A percentile compares a stretch with the other conserved stretches of the same genome.
These are phyloP conservation scores for Trametes sp. DNA, from an alignment of 1,284 basidiomycete species.

Conservation along the genomic window DNA sequence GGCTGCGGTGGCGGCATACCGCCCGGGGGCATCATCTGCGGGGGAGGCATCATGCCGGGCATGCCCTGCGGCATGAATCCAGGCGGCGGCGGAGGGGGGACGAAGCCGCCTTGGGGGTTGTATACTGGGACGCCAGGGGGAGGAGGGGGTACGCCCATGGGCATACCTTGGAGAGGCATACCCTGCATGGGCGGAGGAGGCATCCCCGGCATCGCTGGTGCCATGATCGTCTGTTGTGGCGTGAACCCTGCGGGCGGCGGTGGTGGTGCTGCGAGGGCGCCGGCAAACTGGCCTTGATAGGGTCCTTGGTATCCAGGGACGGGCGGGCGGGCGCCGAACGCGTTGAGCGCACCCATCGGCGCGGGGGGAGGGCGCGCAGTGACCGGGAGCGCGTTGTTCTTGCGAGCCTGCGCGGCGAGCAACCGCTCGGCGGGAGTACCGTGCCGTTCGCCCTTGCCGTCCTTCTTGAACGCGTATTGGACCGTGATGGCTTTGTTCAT, in stretches of 20 bases:
- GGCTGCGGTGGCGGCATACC: slow-evolving; percentile 28
- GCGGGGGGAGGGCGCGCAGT: slow-evolving; percentile 73
- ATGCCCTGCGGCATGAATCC: slow-evolving; percentile 57
- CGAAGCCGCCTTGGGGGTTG: slow-evolving; percentile 51
- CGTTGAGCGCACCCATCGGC: slow-evolving; percentile 51
- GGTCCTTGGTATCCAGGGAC: slow-evolving; percentile 72
- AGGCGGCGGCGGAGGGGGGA: slow-evolving; percentile 67
- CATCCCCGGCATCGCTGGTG: slow-evolving; percentile 49
- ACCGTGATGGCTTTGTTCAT: slow-evolving; percentile 98
- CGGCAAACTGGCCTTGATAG: slow-evolving; percentile 90
- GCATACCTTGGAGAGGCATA: slow-evolving; percentile 48
- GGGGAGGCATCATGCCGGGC: slow-evolving; percentile 40
- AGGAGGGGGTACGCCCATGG: slow-evolving; percentile 31
- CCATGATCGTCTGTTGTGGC: slow-evolving; percentile 70
- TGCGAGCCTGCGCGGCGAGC: slow-evolving; percentile 93
- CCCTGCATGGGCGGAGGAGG: slow-evolving; percentile 47
- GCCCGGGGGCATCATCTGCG: slow-evolving; percentile 41
- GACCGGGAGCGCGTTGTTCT: slow-evolving; percentile 89
- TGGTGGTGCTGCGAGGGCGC: slow-evolving; percentile 76
- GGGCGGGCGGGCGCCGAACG: slow-evolving; percentile 68
- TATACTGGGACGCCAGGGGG: slow-evolving; percentile 53
- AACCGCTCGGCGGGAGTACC: slow-evolving; percentile 95
- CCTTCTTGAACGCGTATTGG: slow-evolving; percentile 99
- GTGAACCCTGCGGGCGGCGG: slow-evolving; percentile 72
- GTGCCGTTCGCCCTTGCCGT: slow-evolving; percentile 97